A percentile compares a stretch with the other conserved stretches of the same genome.
These are phyloP conservation scores for Cyclospora cayetanensis DNA, from an alignment of 169 alveolate genomes.

Conservation along the genomic window DNA sequence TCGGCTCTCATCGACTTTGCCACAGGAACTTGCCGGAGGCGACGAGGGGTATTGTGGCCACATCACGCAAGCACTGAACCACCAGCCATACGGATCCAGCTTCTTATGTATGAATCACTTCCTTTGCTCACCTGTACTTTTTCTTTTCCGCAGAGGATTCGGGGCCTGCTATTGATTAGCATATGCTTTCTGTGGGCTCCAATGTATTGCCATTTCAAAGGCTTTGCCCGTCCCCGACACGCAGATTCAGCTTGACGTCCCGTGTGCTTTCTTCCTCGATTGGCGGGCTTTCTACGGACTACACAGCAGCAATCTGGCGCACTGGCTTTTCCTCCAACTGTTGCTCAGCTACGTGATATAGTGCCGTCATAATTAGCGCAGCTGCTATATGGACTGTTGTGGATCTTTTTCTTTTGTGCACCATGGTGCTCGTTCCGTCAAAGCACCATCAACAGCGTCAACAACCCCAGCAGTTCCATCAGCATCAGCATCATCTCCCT, in stretches of 20 bases:
- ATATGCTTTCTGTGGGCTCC: too few species aligned
- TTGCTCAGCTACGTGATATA: not conserved
- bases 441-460: not conserved
- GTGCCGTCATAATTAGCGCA: not conserved
- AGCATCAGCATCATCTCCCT: not conserved
- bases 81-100: not conserved
- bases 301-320: not conserved
- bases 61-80: not conserved
- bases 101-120: not conserved
- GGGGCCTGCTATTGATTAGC: not conserved
- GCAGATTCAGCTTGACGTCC: too few species aligned
- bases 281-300: too few species aligned
- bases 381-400: not conserved
- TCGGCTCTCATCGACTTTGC: not conserved
- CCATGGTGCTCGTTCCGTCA: not conserved
- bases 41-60: not conserved
- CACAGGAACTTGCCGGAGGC: not conserved
- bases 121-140: not conserved
- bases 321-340: not conserved
- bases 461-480: not conserved
- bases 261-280: too few species aligned
- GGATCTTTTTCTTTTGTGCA: not conserved
- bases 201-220: too few species aligned
- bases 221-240: too few species aligned
- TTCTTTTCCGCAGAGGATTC: not conserved